phyloP scores from a whole-genome alignment of 1,139 yeast genomes.

The Pichia sp. region DNA sequence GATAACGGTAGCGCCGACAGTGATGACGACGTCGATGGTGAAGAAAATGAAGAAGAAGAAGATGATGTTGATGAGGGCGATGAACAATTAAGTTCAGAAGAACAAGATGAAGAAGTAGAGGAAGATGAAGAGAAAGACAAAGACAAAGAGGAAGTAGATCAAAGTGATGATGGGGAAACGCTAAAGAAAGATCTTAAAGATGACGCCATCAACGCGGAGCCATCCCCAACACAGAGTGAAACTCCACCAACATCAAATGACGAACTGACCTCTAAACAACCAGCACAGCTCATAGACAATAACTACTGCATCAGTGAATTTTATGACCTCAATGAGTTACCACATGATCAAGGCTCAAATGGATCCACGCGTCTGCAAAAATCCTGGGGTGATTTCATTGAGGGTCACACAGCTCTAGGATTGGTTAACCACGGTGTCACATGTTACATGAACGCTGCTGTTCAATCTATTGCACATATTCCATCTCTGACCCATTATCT shows the following conservation, averaged over 20 bases:
- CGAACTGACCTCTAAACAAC: slow-evolving; percentile 19
- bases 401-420: slow-evolving; percentile 56
- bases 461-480: slow-evolving; percentile 81
- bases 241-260: slow-evolving; percentile 43
- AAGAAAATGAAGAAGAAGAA: slow-evolving; percentile 12
- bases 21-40: slow-evolving; percentile 1
- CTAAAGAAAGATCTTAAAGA: slow-evolving; percentile 29
- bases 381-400: slow-evolving; percentile 48
- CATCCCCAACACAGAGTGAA: slow-evolving; percentile 9
- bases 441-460: slow-evolving; percentile 93
- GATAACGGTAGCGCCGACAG: too few species aligned
- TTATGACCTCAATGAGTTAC: slow-evolving; percentile 44
- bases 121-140: slow-evolving; percentile 2
- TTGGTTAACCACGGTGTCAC: slow-evolving; percentile 89
- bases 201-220: slow-evolving; percentile 12
- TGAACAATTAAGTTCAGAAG: slow-evolving; percentile 19
- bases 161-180: slow-evolving; percentile 17
- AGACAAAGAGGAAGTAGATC: too few species aligned
- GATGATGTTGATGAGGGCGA: slow-evolving; percentile 13
- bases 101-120: background rate
- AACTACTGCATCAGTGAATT: slow-evolving; percentile 29
- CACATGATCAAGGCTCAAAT: slow-evolving; percentile 54
- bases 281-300: slow-evolving; percentile 12
- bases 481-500: slow-evolving; percentile 89
- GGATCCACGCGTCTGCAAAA: slow-evolving; percentile 46